These are phyloP conservation scores for Picea abies DNA, from an alignment of 83 land plant species.

Conservation along the genomic window DNA sequence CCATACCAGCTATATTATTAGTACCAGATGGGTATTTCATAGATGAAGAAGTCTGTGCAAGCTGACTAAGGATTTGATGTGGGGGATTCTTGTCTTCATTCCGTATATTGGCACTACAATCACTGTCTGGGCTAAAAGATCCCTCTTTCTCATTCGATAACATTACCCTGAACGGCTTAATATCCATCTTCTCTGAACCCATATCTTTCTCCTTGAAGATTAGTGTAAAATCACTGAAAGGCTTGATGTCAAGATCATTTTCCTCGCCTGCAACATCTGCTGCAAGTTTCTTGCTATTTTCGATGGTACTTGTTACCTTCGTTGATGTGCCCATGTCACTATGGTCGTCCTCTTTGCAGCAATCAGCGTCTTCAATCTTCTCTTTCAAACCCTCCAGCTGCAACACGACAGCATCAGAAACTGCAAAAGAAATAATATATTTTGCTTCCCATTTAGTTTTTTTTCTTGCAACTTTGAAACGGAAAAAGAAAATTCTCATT, in stretches of 20 bases:
- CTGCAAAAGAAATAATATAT: conserved; percentile 6
- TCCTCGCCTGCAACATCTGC: conserved; percentile 6
- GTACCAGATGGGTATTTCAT: conserved; percentile 10
- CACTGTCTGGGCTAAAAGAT: conserved; percentile 14
- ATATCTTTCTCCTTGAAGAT: conserved; percentile 14
- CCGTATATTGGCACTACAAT: not conserved
- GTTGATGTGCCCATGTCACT: not conserved
- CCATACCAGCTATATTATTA: conserved; percentile 11
- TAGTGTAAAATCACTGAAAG: conserved; percentile 12
- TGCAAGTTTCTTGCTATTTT: conserved; percentile 9
- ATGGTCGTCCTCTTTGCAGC: conserved; percentile 2
- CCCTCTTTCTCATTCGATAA: conserved; percentile 13
- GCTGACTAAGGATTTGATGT: conserved; percentile 12
- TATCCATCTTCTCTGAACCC: conserved; percentile 10
- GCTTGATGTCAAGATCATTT: conserved; percentile 7
- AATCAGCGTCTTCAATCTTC: conserved; percentile 10
- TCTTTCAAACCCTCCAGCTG: conserved; percentile 8
- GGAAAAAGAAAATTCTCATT: not conserved
- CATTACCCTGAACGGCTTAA: conserved; percentile 11
- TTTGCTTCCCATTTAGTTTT: not conserved
- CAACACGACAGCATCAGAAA: conserved; percentile 18
- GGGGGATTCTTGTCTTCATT: conserved; percentile 17
- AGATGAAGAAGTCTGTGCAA: conserved; percentile 13
- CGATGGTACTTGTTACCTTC: conserved; percentile 2
- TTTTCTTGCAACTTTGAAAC: not conserved